Percentiles rank a stretch among this genome's conserved stretches.
phyloP scores from a whole-genome alignment of 2,329 filamentous ascomycete genomes.

The Karstenula rhodostoma region DNA sequence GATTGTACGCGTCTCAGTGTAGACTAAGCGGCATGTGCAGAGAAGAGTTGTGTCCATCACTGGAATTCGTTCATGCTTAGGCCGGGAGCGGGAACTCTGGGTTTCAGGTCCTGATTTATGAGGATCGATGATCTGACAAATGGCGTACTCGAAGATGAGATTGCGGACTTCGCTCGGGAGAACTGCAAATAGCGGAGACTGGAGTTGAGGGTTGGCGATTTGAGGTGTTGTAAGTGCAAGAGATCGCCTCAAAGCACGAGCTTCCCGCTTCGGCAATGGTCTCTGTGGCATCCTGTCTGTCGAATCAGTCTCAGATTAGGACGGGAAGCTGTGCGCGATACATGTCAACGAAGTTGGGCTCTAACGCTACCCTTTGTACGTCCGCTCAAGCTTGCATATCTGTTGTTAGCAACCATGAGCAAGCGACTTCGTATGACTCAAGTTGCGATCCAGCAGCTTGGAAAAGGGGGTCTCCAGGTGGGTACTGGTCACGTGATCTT shows the following conservation, averaged over 20 bases:
- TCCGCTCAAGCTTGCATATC: not conserved
- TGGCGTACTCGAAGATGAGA: conserved; percentile 24
- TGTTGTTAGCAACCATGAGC: not conserved
- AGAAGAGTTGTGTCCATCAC: conserved; percentile 41
- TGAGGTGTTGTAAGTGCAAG: conserved; percentile 28
- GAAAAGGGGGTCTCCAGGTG: not conserved
- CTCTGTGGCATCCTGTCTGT: not conserved
- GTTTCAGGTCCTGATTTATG: conserved; percentile 17
- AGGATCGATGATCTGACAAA: conserved; percentile 24
- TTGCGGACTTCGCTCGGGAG: conserved; percentile 37
- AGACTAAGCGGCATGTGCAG: conserved; percentile 50
- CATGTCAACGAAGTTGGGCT: not conserved
- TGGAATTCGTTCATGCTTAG: conserved; percentile 41
- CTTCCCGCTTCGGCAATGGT: not conserved
- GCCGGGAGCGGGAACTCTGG: conserved; percentile 27
- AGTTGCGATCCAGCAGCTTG: not conserved
- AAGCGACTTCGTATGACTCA: not conserved
- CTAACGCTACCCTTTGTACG: not conserved
- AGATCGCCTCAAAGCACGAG: conserved; percentile 24
- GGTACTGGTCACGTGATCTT: not conserved
- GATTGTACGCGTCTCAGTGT: conserved; percentile 48
- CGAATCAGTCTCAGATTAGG: not conserved
- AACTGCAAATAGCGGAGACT: conserved; percentile 32
- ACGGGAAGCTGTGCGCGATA: not conserved
- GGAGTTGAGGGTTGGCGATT: conserved; percentile 28